phyloP scores from a whole-genome alignment of 257 asterid genomes.

The Sherardia arvensis region DNA sequence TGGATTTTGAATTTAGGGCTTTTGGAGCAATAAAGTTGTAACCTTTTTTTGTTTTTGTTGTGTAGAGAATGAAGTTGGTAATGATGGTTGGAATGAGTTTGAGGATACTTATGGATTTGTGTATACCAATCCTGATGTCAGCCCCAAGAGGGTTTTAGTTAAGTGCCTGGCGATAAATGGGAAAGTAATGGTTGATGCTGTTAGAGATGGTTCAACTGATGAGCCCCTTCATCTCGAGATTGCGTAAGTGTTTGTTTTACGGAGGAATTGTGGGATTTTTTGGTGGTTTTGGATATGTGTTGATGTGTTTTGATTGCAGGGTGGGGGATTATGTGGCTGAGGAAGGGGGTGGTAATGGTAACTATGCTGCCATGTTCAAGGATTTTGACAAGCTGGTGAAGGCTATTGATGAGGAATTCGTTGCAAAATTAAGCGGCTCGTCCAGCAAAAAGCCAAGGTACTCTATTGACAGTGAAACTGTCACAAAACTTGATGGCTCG shows the following conservation, averaged over 20 bases:
- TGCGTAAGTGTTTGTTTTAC: slow-evolving; percentile 25
- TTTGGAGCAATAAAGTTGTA: neutral
- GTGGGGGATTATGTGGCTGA: slow-evolving; percentile 40
- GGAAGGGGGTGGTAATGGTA: slow-evolving; percentile 27
- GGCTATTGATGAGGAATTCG: slow-evolving; percentile 29
- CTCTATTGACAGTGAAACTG: no score
- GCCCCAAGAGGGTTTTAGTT: slow-evolving; percentile 49
- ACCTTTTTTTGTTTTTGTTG: neutral
- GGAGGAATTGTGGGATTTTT: no score
- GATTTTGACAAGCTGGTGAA: slow-evolving; percentile 53
- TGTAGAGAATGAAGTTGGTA: slow-evolving; percentile 59
- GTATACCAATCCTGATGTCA: slow-evolving; percentile 52
- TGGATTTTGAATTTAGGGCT: neutral
- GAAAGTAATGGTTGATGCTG: slow-evolving; percentile 52
- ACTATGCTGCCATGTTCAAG: slow-evolving; percentile 52
- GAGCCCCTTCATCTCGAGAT: slow-evolving; percentile 51
- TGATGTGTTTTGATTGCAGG: slow-evolving; percentile 21
- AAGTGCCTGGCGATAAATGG: slow-evolving; percentile 67
- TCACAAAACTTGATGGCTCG: slow-evolving; percentile 1
- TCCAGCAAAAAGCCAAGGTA: slow-evolving; percentile 13
- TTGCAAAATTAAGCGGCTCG: slow-evolving; percentile 30
- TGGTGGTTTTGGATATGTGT: neutral
- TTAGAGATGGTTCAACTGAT: slow-evolving; percentile 49
- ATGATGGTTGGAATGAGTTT: slow-evolving; percentile 59
- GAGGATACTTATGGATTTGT: slow-evolving; percentile 60